Evolutionary conservation across 805 yeast genomes (phyloP), one percentile per base, ranked within the genome.

Genomic region (Isabelozyma rhagii): DNA sequence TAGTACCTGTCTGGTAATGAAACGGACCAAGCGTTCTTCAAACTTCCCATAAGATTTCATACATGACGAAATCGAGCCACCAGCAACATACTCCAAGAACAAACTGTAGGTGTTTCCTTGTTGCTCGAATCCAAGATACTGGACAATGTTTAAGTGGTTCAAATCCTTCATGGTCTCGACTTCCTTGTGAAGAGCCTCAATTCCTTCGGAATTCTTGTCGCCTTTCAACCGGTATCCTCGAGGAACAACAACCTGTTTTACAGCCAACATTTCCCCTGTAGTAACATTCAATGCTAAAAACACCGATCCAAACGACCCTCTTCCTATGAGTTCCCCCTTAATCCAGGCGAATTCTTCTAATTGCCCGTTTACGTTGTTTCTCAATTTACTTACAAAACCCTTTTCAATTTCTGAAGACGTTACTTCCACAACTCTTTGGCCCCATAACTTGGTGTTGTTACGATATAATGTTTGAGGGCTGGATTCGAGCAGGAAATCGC

Each of bases 201-300:
- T 79, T 1, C 86, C 88, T 49, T 82, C 91, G 27, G 71, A 66
- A 2, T 77, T 70, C 46, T 79, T 77, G 21, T 75, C 72, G 5
- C 21, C 21, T 11, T 45, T 44, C n/a, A 50, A 48, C 11, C 43
- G 44, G n/a, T 52, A 49, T 6, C 53, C 54, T 9, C 59, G 52
- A 0, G 89, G 84, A 10, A 86, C 85, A 41, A 80, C 84, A 2
- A 93, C 97, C 67, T 94, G 99, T 63, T 94, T 94, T 2, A 94
- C 99, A 0, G 99, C 99, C 72, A 94, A 87, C 96, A 94, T 91
- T 61, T 94, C 99, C 48, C 98, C 98, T 0, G 97, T 90, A 1
- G 98, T 94, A 14, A 91, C 92, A 66, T 94, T 94, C 61, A 94
- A 77, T 1, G 97, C 97, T 49, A 94, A 74, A 62, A 79, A 93